Evolutionary conservation across 208 protist genomes (phyloP).

Genomic region (Entamoeba dispar): DNA sequence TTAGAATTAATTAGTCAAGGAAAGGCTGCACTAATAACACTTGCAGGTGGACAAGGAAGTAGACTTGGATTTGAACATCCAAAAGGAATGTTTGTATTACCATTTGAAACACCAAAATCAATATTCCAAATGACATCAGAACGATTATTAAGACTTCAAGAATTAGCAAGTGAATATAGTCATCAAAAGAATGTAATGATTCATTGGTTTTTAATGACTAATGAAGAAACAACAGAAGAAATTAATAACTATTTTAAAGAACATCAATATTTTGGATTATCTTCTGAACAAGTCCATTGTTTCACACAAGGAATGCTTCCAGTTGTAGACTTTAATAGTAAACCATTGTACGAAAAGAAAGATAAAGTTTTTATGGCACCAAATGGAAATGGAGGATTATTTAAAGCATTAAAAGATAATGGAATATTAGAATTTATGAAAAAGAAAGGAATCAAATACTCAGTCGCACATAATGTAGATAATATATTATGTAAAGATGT

Average conservation of each 20-base stretch:
- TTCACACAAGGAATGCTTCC: conserved; percentile 65
- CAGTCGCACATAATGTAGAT: conserved; percentile 81
- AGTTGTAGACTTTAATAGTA: conserved; percentile 62
- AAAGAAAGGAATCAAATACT: conserved; percentile 52
- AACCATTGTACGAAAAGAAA: conserved; percentile 56
- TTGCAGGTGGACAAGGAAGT: conserved; percentile 89
- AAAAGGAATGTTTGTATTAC: conserved; percentile 69
- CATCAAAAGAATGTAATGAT: conserved; percentile 22
- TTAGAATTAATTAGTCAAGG: conserved; percentile 38
- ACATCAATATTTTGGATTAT: conserved; percentile 74
- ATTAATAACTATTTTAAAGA: conserved; percentile 67
- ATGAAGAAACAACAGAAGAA: conserved; percentile 55
- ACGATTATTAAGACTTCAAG: conserved; percentile 53
- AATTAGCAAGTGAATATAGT: conserved; percentile 29
- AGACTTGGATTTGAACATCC: conserved; percentile 73
- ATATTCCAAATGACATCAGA: conserved; percentile 86
- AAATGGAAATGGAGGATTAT: conserved; percentile 73
- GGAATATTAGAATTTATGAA: conserved; percentile 54
- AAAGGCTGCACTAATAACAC: conserved; percentile 63
- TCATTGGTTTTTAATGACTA: conserved; percentile 79
- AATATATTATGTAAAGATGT: conserved; percentile 71
- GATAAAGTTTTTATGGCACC: conserved; percentile 55
- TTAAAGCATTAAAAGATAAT: conserved; percentile 30
- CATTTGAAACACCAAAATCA: conserved; percentile 57
- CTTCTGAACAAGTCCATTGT: conserved; percentile 60